Conservation (phyloP, 208 protist genomes). For the Acanthamoeba royreba region DNA sequence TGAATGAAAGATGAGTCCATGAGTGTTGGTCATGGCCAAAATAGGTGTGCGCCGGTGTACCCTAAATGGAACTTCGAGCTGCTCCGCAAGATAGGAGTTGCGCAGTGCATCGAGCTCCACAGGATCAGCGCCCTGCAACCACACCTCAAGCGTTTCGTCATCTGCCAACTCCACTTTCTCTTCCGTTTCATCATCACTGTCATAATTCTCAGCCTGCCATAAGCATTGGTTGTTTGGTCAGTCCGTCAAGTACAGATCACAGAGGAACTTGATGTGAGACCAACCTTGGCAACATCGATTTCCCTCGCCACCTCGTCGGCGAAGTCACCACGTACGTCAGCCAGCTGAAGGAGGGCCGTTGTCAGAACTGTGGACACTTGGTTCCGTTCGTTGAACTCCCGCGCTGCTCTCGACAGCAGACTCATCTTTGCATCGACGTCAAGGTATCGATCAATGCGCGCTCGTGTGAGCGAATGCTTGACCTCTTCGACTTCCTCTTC, state of each 20-base stretch:
- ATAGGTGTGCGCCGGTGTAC: neutral
- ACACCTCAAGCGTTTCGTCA: neutral
- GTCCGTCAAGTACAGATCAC: neutral
- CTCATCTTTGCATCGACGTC: neutral
- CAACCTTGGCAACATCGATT: neutral
- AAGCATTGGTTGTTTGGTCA: neutral
- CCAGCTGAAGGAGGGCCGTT: neutral
- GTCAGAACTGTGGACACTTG: neutral
- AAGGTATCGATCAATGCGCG: neutral
- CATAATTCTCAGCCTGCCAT: neutral
- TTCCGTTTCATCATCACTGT: conserved; percentile 3
- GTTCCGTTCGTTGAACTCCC: neutral
- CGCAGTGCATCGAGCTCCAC: neutral
- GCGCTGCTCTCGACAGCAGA: neutral
- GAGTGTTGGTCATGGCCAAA: neutral
- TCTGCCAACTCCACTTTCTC: neutral
- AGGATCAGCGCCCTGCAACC: neutral
- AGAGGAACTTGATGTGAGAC: neutral
- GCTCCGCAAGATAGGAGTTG: neutral
- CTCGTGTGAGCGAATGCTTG: neutral
- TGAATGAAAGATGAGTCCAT: neutral
- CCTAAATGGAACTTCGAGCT: neutral
- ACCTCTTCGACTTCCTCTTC: neutral
- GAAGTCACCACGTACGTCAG: neutral
- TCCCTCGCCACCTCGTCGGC: neutral